Evolutionary conservation across 305 asterid species (phyloP).

Genomic region (Petunia hybrid): DNA sequence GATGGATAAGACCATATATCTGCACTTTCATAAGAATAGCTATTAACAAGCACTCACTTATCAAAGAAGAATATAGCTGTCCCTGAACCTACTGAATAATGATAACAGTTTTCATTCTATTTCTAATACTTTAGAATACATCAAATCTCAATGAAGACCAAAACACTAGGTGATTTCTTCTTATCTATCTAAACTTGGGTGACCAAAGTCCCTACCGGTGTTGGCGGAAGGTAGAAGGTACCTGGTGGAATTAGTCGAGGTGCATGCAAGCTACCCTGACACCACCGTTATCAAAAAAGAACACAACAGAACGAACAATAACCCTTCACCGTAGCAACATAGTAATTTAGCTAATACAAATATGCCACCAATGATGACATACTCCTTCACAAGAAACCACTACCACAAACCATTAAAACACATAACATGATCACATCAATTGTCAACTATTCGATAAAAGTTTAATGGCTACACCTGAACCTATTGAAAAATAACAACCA

Average conservation of each 20-base stretch:
- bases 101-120: neutral
- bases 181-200: too few relatives aligned
- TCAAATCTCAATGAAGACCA: neutral
- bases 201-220: too few relatives aligned
- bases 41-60: slow-evolving; percentile 20
- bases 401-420: neutral
- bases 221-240: too few relatives aligned
- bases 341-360: slow-evolving; percentile 20
- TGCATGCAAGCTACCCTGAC: too few relatives aligned
- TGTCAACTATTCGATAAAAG: neutral
- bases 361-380: neutral
- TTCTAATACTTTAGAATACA: neutral
- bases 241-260: too few relatives aligned
- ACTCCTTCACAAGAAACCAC: neutral
- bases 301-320: neutral
- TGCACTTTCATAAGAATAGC: neutral
- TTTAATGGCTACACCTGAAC: too few relatives aligned
- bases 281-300: too few relatives aligned
- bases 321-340: slow-evolving; percentile 1
- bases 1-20: neutral
- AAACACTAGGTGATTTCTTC: too few relatives aligned
- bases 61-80: neutral
- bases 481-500: too few relatives aligned
- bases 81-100: neutral
- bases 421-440: neutral